Conservation (phyloP, 352 stramenopile genomes). For the Pythium grandisporangium region DNA sequence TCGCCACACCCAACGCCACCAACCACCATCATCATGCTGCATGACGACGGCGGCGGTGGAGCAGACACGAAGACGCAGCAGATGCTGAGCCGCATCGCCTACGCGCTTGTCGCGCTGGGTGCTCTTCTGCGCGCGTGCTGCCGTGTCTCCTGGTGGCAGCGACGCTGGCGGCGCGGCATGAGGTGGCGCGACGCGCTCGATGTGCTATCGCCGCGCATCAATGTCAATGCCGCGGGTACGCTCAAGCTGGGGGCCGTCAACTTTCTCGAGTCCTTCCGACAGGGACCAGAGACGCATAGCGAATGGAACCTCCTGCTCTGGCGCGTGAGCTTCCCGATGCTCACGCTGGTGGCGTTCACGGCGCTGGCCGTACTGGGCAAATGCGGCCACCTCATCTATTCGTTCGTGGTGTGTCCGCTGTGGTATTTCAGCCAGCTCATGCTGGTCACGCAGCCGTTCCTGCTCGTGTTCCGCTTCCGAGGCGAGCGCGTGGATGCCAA, state of each 20-base stretch:
- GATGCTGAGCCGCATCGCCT: too few species aligned
- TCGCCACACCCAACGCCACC: too few species aligned
- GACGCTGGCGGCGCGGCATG: too few species aligned
- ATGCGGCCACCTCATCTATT: conserved; percentile 58
- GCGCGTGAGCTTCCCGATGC: conserved; percentile 72
- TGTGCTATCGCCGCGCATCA: too few species aligned
- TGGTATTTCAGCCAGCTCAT: conserved; percentile 77
- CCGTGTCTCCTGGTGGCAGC: too few species aligned
- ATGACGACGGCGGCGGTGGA: too few species aligned
- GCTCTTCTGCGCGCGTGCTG: too few species aligned
- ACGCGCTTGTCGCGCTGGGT: too few species aligned
- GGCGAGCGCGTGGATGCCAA: conserved; percentile 19
- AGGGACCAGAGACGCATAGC: conserved; percentile 59
- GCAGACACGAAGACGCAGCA: too few species aligned
- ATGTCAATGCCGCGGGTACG: too few species aligned
- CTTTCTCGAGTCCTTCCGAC: conserved; percentile 66
- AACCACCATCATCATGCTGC: too few species aligned
- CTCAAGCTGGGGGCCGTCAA: conserved; percentile 21
- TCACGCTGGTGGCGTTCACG: conserved; percentile 69
- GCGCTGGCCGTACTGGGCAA: conserved; percentile 50
- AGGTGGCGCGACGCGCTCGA: too few species aligned
- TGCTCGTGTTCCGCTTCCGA: conserved; percentile 71
- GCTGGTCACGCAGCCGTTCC: conserved; percentile 63
- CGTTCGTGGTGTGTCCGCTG: conserved; percentile 50
- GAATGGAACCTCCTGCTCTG: conserved; percentile 78